phyloP scores from a whole-genome alignment of 2,329 filamentous ascomycete genomes.

The Colletotrichum horii region DNA sequence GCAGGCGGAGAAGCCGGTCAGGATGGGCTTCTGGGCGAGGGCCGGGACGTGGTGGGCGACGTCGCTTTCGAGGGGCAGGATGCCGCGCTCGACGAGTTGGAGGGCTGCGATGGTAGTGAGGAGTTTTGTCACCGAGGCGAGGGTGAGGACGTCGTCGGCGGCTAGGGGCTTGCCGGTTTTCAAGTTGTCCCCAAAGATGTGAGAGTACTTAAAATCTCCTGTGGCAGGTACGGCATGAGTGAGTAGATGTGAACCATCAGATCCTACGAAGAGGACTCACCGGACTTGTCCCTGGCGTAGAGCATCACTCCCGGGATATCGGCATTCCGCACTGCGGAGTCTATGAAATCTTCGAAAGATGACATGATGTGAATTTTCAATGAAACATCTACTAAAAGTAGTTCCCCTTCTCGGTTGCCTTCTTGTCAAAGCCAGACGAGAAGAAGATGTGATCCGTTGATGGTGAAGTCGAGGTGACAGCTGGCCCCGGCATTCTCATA shows the following conservation, averaged over 20 bases:
- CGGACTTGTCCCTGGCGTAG: slow-evolving; percentile 10
- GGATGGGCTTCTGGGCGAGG: slow-evolving; percentile 49
- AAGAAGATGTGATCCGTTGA: neutral
- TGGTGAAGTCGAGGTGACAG: neutral
- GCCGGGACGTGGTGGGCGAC: slow-evolving; percentile 51
- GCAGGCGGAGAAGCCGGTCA: slow-evolving; percentile 50
- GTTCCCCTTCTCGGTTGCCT: no score
- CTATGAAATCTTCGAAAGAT: slow-evolving; percentile 10
- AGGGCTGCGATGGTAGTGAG: slow-evolving; percentile 56
- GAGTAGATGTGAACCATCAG: no score
- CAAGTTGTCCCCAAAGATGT: neutral
- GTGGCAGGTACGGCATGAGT: neutral
- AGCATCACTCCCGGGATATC: slow-evolving; percentile 18
- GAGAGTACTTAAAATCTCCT: slow-evolving; percentile 11
- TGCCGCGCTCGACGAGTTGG: slow-evolving; percentile 59
- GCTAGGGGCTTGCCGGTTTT: slow-evolving; percentile 34
- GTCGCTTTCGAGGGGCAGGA: slow-evolving; percentile 46
- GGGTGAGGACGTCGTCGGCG: slow-evolving; percentile 39
- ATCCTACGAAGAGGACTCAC: neutral
- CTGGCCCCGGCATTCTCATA: neutral
- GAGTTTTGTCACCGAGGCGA: slow-evolving; percentile 48
- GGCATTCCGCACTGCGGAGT: slow-evolving; percentile 6
- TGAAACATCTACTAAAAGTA: no score
- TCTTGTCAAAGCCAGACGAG: neutral
- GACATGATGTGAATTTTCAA: slow-evolving; percentile 10